These are phyloP conservation scores for Peronospora farinosa DNA, from an alignment of 352 stramenopile species.

Conservation along the genomic window DNA sequence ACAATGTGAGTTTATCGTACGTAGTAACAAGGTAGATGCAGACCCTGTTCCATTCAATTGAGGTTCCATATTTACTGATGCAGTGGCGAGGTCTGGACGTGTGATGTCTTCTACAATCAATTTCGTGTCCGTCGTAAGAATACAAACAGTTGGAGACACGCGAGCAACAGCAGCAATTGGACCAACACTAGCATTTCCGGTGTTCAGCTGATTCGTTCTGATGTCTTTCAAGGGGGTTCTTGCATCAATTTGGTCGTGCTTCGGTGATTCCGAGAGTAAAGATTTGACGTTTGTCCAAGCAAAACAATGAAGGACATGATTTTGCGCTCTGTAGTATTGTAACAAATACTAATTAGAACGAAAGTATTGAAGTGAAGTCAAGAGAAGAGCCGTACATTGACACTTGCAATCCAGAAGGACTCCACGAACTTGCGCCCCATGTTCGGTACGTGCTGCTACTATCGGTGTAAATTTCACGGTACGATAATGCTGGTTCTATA, in stretches of 20 bases:
- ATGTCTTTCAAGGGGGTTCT: conserved; percentile 4
- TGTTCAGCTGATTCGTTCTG: conserved; percentile 10
- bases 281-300: conserved; percentile 22
- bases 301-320: conserved; percentile 24
- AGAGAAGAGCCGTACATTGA: conserved; percentile 27
- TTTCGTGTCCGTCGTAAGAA: conserved; percentile 22
- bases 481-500: conserved; percentile 7
- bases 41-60: neutral
- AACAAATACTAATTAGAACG: neutral
- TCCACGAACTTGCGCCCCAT: conserved; percentile 38
- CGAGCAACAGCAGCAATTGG: conserved; percentile 22
- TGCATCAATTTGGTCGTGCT: conserved; percentile 19
- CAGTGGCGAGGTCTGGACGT: neutral
- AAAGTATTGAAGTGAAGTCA: neutral
- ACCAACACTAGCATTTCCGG: conserved; percentile 6
- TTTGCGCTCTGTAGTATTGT: conserved; percentile 14
- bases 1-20: neutral
- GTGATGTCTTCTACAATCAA: conserved; percentile 23
- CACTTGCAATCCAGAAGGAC: conserved; percentile 34
- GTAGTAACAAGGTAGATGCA: conserved; percentile 7
- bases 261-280: conserved; percentile 9
- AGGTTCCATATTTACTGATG: conserved; percentile 3
- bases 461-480: conserved; percentile 14
- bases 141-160: conserved; percentile 23
- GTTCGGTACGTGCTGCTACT: conserved; percentile 3